Base-by-base conservation (phyloP, 371 early-diverging fungal genomes). In the Synchytrium microbalum region DNA sequence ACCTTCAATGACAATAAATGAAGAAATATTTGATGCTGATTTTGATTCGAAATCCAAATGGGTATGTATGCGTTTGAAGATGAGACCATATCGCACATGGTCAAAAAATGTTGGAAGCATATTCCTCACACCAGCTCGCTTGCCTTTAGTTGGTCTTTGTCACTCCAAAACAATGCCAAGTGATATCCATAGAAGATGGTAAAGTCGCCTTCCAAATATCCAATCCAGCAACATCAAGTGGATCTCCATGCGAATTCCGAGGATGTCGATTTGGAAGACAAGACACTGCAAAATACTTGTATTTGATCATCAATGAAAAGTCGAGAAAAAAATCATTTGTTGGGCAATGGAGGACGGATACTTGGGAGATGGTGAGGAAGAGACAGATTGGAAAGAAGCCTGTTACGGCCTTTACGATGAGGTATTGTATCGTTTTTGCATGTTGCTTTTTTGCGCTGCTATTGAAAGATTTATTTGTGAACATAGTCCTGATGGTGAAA, bases 361-460 rank as follows among this genome's bases (percentile, higher is more conserved):
- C 57, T 13, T 78, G 76, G 75, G 69, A 61, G 29, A 66, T 78
- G 56, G 67, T 68, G 14, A 19, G 69, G 26, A 62, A 69, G 53
- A 64, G 63, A 30, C 54, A 54, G 19, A 74, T 78, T n/a, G 68
- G 66, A 1, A n/a, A 46, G 23, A 74, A 71, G 60, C 78, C 78
- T 14, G 65, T 75, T 23, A 78, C 80, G 0, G 70, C 80, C 13
- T 75, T 80, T 57, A 59, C 72, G 16, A 65, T 80, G 54, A 75
- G 75, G 69, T 69, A 58, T 14, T 32, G 8, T 13, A 26, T 58
- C 58, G 28, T 10, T 62, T 29, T 58, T 16, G 10, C 16, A 33
- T 61, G 19, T 29, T 62, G 5, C 30, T 5, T 60, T 51, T 24
- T 2, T 3, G 28, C 62, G n/a, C 32, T 60, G 3, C 62, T 63